Evolutionary conservation across 768 basidiomycete species (phyloP).

Genomic region (Postia placenta): DNA sequence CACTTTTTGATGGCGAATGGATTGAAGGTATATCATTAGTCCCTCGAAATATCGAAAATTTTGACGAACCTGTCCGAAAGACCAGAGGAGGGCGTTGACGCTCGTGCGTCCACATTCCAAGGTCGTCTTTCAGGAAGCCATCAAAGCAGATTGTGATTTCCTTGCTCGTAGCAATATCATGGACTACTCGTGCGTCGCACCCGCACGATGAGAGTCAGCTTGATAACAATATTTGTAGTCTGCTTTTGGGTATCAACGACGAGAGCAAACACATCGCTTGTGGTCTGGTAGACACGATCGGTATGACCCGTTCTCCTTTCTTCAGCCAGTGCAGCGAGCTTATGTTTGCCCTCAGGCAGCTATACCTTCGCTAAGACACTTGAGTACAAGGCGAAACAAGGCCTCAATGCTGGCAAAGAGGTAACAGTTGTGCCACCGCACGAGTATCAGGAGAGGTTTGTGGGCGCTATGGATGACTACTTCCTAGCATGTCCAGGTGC

Average conservation of each 20-base stretch:
- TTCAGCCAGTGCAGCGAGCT: too few species aligned
- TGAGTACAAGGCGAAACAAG: slow-evolving; percentile 82
- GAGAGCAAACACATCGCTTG: slow-evolving; percentile 63
- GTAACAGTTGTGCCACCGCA: slow-evolving; percentile 76
- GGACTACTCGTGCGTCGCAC: slow-evolving; percentile 46
- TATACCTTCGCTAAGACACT: slow-evolving; percentile 84
- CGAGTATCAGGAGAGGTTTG: slow-evolving; percentile 76
- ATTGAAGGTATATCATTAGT: slow-evolving; percentile 49
- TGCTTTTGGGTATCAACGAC: slow-evolving; percentile 70
- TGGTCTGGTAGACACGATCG: slow-evolving; percentile 82
- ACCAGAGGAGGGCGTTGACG: slow-evolving; percentile 58
- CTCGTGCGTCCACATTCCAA: slow-evolving; percentile 71
- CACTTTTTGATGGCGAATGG: slow-evolving; percentile 81
- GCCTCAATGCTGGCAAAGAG: slow-evolving; percentile 62
- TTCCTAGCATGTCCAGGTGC: slow-evolving; percentile 73
- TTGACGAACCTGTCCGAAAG: slow-evolving; percentile 25
- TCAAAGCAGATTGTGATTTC: slow-evolving; percentile 68
- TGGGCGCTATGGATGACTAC: slow-evolving; percentile 65
- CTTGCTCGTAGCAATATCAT: slow-evolving; percentile 73
- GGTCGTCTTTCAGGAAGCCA: slow-evolving; percentile 60
- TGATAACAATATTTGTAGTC: slow-evolving; percentile 28
- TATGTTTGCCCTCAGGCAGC: slow-evolving; percentile 50
- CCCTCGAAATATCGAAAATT: background rate
- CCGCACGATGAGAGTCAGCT: background rate
- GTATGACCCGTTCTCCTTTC: slow-evolving; percentile 24